phyloP scores from a whole-genome alignment of 2,329 filamentous ascomycete genomes.

The Verticillium nubilum region DNA sequence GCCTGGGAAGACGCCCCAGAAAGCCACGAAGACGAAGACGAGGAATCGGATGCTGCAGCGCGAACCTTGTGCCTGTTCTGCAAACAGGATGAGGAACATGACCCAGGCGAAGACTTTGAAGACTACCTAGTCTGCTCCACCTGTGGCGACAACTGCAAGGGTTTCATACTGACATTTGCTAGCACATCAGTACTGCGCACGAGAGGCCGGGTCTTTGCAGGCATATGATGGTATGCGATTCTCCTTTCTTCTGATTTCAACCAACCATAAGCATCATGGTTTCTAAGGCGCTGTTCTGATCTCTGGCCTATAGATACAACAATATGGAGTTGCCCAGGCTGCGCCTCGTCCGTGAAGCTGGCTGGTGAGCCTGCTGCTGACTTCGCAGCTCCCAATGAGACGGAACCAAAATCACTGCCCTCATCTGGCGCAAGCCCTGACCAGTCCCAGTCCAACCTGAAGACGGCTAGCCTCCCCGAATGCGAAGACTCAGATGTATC shows the following conservation, averaged over 20 bases:
- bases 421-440: neutral
- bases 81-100: slow-evolving; percentile 74
- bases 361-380: neutral
- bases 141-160: slow-evolving; percentile 80
- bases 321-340: slow-evolving; percentile 48
- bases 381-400: neutral
- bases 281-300: neutral
- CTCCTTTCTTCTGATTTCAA: neutral
- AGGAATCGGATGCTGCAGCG: slow-evolving; percentile 48
- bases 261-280: neutral
- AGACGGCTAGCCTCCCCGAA: neutral
- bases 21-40: slow-evolving; percentile 49
- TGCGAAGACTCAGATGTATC: neutral
- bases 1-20: slow-evolving; percentile 55
- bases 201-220: slow-evolving; percentile 53
- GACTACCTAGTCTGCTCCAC: slow-evolving; percentile 68
- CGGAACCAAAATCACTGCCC: neutral
- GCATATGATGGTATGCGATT: slow-evolving; percentile 44
- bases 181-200: slow-evolving; percentile 91
- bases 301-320: slow-evolving; percentile 16
- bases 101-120: slow-evolving; percentile 77
- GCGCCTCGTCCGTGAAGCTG: neutral
- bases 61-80: slow-evolving; percentile 62
- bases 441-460: neutral
- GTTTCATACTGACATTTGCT: slow-evolving; percentile 30